These are phyloP conservation scores for Polytrichum commune DNA, from an alignment of 225 moss, liverwort and hornwort genomes.

Conservation along the genomic window DNA sequence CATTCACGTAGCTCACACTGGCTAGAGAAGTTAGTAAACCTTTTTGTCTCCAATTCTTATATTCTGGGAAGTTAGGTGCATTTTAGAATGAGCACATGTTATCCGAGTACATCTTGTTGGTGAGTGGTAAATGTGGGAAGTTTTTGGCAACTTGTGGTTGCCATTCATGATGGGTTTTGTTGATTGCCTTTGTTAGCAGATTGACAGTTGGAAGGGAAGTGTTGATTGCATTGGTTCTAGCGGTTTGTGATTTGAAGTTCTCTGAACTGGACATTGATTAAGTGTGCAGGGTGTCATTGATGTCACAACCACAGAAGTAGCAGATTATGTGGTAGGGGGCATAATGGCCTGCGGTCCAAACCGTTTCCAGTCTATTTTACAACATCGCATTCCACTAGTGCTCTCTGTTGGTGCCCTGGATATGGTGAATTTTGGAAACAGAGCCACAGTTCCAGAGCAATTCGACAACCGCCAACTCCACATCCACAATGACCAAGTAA, in stretches of 20 bases:
- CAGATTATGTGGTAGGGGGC: conserved; percentile 88
- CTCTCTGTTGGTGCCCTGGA: conserved; percentile 87
- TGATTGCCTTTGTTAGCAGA: background rate
- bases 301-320: conserved; percentile 90
- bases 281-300: conserved; percentile 86
- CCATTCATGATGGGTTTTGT: no score
- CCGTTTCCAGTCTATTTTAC: conserved; percentile 69
- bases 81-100: no score
- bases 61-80: no score
- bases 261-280: conserved; percentile 4
- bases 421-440: conserved; percentile 86
- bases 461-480: conserved; percentile 68
- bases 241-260: background rate
- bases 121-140: background rate
- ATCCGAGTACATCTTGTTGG: background rate
- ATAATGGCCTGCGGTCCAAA: conserved; percentile 80
- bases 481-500: conserved; percentile 83
- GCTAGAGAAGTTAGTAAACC: no score
- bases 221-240: background rate
- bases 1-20: no score
- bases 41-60: no score
- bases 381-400: conserved; percentile 69
- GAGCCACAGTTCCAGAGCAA: conserved; percentile 67
- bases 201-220: background rate
- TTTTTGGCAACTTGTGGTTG: background rate